Evolutionary conservation across 495 filamentous ascomycete species (phyloP).

Genomic region (Aspergillus wentii): DNA sequence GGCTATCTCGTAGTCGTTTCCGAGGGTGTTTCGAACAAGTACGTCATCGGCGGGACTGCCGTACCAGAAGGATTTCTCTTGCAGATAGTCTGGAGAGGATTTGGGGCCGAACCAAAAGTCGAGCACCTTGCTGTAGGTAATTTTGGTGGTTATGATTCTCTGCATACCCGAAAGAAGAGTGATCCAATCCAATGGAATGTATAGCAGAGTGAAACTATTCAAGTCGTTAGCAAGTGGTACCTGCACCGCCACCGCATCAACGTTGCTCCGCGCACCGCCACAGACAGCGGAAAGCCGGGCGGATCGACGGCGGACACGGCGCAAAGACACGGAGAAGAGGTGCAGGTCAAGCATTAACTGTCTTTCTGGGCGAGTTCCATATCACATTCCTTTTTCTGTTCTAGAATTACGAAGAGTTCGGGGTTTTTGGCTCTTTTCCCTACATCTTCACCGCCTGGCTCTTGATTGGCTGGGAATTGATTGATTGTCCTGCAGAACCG

Average conservation of each 20-base stretch:
- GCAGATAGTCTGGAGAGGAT: conserved; percentile 11
- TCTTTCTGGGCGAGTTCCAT: no score
- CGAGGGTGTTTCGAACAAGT: conserved; percentile 11
- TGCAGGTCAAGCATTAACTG: no score
- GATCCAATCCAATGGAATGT: no score
- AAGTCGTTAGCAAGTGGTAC: no score
- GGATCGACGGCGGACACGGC: conserved; percentile 36
- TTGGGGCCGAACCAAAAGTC: conserved; percentile 18
- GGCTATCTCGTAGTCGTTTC: conserved; percentile 8
- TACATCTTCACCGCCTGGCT: neutral
- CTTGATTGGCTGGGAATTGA: neutral
- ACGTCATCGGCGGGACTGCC: conserved; percentile 16
- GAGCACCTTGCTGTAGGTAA: conserved; percentile 10
- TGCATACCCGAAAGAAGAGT: neutral
- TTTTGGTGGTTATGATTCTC: conserved; percentile 5
- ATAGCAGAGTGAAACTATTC: no score
- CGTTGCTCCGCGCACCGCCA: conserved; percentile 26
- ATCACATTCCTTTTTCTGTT: no score
- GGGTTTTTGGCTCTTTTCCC: neutral
- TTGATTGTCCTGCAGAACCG: no score
- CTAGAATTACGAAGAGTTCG: neutral
- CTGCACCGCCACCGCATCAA: conserved; percentile 39
- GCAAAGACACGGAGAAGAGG: conserved; percentile 18
- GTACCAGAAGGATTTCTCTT: conserved; percentile 21
- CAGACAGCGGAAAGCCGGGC: conserved; percentile 18